Percentiles rank a stretch among this genome's conserved stretches.
phyloP scores from a whole-genome alignment of 2,329 filamentous ascomycete genomes.

The Colletotrichum ledebouriae region DNA sequence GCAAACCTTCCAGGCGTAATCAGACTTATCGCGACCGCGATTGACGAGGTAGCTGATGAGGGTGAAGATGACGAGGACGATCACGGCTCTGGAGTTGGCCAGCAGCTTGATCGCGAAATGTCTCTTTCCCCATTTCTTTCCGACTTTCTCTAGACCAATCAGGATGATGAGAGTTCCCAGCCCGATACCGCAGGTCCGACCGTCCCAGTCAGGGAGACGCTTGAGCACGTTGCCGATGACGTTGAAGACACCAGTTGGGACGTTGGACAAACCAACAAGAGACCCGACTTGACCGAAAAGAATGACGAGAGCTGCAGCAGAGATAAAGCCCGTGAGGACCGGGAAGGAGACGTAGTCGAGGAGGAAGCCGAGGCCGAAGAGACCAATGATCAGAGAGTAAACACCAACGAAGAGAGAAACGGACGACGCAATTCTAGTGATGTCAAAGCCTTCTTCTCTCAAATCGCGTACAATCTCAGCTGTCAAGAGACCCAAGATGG shows the following conservation, averaged over 20 bases:
- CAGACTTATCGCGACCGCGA: slow-evolving; percentile 58
- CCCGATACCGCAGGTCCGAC: slow-evolving; percentile 78
- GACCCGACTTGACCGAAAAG: slow-evolving; percentile 73
- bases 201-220: slow-evolving; percentile 54
- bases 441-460: slow-evolving; percentile 53
- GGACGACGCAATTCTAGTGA: slow-evolving; percentile 67
- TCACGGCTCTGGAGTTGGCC: slow-evolving; percentile 71
- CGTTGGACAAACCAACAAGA: slow-evolving; percentile 65
- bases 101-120: slow-evolving; percentile 70
- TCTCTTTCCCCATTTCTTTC: slow-evolving; percentile 71
- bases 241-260: slow-evolving; percentile 37
- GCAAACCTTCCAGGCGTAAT: slow-evolving; percentile 70
- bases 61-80: slow-evolving; percentile 73
- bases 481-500: slow-evolving; percentile 73
- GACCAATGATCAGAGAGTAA: slow-evolving; percentile 69
- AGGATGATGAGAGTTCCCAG: slow-evolving; percentile 70
- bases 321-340: slow-evolving; percentile 75
- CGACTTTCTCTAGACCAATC: slow-evolving; percentile 69
- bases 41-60: slow-evolving; percentile 75
- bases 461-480: slow-evolving; percentile 71
- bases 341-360: slow-evolving; percentile 77
- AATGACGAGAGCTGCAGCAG: slow-evolving; percentile 75
- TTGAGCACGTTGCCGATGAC: slow-evolving; percentile 37
- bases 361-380: slow-evolving; percentile 74
- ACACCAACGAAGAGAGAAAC: slow-evolving; percentile 75